Evolutionary conservation across 345 rosid species (phyloP), one percentile per base, ranked within the genome.

Genomic region (Salix dunnii): DNA sequence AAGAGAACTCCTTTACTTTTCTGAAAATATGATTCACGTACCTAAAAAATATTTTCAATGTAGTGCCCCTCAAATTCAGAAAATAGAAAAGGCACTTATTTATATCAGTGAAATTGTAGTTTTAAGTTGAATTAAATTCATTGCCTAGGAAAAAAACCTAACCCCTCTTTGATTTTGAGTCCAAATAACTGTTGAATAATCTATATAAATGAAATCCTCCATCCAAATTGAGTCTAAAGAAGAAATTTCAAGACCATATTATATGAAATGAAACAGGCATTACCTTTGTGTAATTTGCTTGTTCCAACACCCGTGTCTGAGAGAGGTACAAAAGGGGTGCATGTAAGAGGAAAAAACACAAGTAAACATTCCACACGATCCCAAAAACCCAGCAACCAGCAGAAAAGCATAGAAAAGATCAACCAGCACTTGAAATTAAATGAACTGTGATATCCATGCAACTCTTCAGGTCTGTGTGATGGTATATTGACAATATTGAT

Each of bases 251-350:
- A 14, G 6, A 71, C 43, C 21, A 49, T 73, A 23, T 58, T 8
- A 58, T 43, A 70, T 71, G 40, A 73, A 49, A 67, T 9, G 42
- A 65, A 74, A 63, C 33, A 71, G 63, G 79, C 27, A 72, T 87
- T 89, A 93, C 97, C 97, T 91, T 88, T 25, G 92, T 88, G 85
- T 90, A 91, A 79, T 89, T 93, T 72, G 90, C 93, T 76, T 77
- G 89, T 84, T 95, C 96, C 80, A 95, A 70, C 65, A 88, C 77
- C 97, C 91, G 80, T 42, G 97, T 74, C 99, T 95, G 90, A 72
- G 74, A 40, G 38, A 38, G 12, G 31, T 28, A 64, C 43, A 33
- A 63, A 25, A 61, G 71, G 74, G 43, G 14, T 18, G 43, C 53
- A 16, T 18, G 27, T 61, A 49, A 64, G 60, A 46, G 2, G 61